Base-by-base conservation (phyloP, 257 asterid species). In the Lycium ferocissimum region DNA sequence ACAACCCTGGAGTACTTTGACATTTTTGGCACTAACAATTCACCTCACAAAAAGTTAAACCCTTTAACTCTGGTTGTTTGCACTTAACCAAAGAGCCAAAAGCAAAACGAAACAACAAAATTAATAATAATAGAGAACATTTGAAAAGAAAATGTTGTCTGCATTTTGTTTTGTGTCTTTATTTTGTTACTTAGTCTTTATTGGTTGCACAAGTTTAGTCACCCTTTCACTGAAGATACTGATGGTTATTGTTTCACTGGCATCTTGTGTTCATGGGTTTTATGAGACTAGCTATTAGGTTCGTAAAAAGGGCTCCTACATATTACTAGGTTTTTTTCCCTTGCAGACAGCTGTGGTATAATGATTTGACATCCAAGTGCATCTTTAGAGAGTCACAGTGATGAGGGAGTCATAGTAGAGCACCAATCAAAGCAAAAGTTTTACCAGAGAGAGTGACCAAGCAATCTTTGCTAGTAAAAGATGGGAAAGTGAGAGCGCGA, bases 181-280 rank as follows among this genome's bases (percentile, higher is more conserved):
- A 38, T 49, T 76, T 51, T 7, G 62, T 13, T 76, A 43, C 81
- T 7, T 51, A 20, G 58, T 73, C 38, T 14, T 33, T 66, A 35
- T 5, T 67, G 75, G 47, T 67, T 67, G 47, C 75, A 67, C 20
- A 47, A 20, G 81, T 14, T 75, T 49, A 22, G 8, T 20, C 14
- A 22, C 4, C 62, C 82, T 26, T 3, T 51, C 20, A 1, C 12
- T 51, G 82, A 51, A 14, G 65, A 4, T 76, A 76, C 63, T 51
- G 45, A 53, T 76, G 82, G 33, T 35, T 51, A 33, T 53, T 76
- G 62, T 26, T 76, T 76, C 63, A 76, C 82, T 76, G 49, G 22
- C 43, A 14, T 53, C 53, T 26, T 76, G 81, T 75, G 81, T 22
- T 22, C 62, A 13, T 13, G 81, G 62, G 38, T 3, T 75, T 49